Evolutionary conservation across 768 basidiomycete species (phyloP).

Genomic region (Kwoniella sp.): DNA sequence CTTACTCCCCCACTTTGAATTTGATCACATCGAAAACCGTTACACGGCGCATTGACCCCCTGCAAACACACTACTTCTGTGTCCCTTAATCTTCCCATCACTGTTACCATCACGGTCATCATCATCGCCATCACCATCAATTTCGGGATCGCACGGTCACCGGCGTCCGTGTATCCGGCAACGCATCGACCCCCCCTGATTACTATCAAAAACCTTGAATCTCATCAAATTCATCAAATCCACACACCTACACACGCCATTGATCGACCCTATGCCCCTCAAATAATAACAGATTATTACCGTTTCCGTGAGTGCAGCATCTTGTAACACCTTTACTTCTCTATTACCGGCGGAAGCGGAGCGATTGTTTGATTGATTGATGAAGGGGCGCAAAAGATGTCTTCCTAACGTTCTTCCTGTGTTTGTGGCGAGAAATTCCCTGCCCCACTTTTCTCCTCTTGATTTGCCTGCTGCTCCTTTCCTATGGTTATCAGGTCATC

Average conservation of each 20-base stretch:
- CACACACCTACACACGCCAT: not conserved
- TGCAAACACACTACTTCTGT: not conserved
- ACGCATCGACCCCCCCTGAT: conserved; percentile 9
- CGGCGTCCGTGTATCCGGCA: conserved; percentile 18
- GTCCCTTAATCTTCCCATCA: not conserved
- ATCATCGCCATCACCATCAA: not conserved
- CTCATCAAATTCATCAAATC: not conserved
- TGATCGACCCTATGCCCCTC: not conserved
- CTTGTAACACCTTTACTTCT: not conserved
- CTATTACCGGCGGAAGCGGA: conserved; percentile 13
- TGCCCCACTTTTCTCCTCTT: not conserved
- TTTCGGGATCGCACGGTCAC: conserved; percentile 12
- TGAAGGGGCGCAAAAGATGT: conserved; percentile 7
- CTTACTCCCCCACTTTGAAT: not conserved
- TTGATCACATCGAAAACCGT: not conserved
- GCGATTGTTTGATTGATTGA: conserved; percentile 15
- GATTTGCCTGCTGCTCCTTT: not conserved
- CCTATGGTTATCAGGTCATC: not conserved
- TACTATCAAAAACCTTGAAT: not conserved
- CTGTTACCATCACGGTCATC: not conserved
- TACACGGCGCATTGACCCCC: not conserved
- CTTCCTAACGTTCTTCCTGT: not conserved
- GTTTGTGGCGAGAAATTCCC: not conserved
- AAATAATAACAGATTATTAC: not conserved
- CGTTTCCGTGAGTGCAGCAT: not conserved